These are phyloP conservation scores for Saturnispora ahearnii DNA, from an alignment of 805 yeast genomes.

Conservation along the genomic window DNA sequence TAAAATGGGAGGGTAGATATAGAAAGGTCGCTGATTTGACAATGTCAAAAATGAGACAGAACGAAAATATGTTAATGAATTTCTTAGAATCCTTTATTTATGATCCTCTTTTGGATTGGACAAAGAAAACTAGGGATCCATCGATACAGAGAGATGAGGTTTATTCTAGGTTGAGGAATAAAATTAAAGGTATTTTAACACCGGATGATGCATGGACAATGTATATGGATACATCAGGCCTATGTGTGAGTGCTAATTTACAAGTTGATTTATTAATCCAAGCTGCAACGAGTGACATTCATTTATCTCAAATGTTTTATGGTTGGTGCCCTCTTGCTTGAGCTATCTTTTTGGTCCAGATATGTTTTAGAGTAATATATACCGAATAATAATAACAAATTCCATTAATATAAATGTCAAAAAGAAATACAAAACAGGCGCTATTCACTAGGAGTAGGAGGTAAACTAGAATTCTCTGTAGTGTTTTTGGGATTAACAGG, in stretches of 20 bases:
- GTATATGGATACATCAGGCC: slow-evolving; percentile 37
- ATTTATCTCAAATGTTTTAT: slow-evolving; percentile 76
- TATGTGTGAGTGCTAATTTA: slow-evolving; percentile 84
- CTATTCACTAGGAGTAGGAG: too few relatives aligned
- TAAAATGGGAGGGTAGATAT: slow-evolving; percentile 85
- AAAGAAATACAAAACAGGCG: too few relatives aligned
- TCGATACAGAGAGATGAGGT: slow-evolving; percentile 38
- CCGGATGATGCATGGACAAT: slow-evolving; percentile 42
- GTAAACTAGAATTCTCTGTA: neutral
- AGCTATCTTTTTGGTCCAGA: neutral
- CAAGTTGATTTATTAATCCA: slow-evolving; percentile 86
- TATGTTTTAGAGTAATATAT: too few relatives aligned
- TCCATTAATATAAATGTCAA: neutral
- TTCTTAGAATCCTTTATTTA: slow-evolving; percentile 86
- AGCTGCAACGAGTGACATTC: slow-evolving; percentile 65
- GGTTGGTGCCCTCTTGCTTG: slow-evolving; percentile 75
- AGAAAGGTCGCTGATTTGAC: slow-evolving; percentile 82
- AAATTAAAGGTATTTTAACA: slow-evolving; percentile 74
- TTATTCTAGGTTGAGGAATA: slow-evolving; percentile 60
- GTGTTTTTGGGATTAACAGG: too few relatives aligned
- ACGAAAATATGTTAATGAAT: slow-evolving; percentile 81
- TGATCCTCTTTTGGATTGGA: slow-evolving; percentile 86
- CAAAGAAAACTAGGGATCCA: slow-evolving; percentile 23
- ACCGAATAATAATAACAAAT: neutral
- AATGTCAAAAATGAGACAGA: slow-evolving; percentile 55